phyloP scores from a whole-genome alignment of 352 stramenopile species.

The Pythium aphanidermatum region DNA sequence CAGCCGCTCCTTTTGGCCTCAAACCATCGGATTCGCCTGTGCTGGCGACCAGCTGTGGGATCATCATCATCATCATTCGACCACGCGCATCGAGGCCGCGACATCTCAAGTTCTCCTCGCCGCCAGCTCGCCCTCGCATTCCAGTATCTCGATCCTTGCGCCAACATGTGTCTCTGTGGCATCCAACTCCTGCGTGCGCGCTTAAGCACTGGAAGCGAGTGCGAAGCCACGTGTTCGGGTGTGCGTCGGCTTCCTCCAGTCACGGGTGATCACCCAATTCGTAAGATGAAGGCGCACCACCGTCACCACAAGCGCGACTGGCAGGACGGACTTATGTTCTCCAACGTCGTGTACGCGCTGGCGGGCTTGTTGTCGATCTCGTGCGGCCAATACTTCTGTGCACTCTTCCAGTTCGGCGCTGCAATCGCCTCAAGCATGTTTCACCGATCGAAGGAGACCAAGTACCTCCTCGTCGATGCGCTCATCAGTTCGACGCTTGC shows the following conservation, averaged over 20 bases:
- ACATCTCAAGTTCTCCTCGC: too few species aligned
- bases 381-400: conserved; percentile 69
- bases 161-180: conserved; percentile 33
- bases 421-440: conserved; percentile 71
- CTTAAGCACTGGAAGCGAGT: conserved; percentile 12
- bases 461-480: conserved; percentile 73
- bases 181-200: conserved; percentile 18
- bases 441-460: conserved; percentile 79
- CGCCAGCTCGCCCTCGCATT: too few species aligned
- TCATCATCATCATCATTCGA: too few species aligned
- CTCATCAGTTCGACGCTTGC: conserved; percentile 67
- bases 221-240: conserved; percentile 11
- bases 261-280: conserved; percentile 19
- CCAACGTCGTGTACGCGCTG: conserved; percentile 71
- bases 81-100: too few species aligned
- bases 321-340: conserved; percentile 77
- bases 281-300: conserved; percentile 30
- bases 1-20: too few species aligned
- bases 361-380: conserved; percentile 63
- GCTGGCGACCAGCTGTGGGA: too few species aligned
- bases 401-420: conserved; percentile 59
- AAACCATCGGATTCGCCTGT: too few species aligned
- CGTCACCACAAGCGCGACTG: conserved; percentile 49
- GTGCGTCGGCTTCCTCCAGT: conserved; percentile 31
- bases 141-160: too few species aligned